Percentiles rank a stretch among this genome's conserved stretches.
Evolutionary conservation across 2,329 filamentous ascomycete genomes (phyloP).

Genomic region (Teratosphaeria epicoccoides): DNA sequence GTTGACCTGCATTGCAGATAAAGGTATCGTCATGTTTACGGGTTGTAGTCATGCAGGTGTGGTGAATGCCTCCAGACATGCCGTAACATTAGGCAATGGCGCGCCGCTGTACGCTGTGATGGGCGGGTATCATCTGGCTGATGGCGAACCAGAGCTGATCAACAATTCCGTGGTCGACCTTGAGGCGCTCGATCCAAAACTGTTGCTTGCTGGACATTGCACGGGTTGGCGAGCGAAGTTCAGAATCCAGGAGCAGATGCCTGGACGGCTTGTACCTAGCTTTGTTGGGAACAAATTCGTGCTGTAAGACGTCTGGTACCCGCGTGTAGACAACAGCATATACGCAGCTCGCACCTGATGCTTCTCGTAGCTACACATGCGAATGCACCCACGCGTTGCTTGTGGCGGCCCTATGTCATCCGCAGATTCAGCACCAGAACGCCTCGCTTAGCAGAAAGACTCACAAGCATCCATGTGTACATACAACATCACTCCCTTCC

Average conservation of each 20-base stretch:
- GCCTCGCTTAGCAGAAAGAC: background rate
- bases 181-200: constrained; percentile 13
- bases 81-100: constrained; percentile 12
- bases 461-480: too few species aligned
- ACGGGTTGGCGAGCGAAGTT: constrained; percentile 23
- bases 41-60: constrained; percentile 21
- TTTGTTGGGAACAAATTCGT: constrained; percentile 19
- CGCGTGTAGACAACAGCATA: background rate
- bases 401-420: background rate
- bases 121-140: constrained; percentile 22
- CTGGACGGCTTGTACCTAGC: constrained; percentile 17
- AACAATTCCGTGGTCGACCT: constrained; percentile 13
- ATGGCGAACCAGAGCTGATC: constrained; percentile 15
- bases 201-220: constrained; percentile 19
- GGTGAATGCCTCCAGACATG: constrained; percentile 17
- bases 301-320: background rate
- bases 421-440: background rate
- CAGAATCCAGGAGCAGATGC: constrained; percentile 17
- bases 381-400: background rate
- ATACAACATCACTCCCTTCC: background rate
- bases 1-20: constrained; percentile 7
- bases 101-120: constrained; percentile 20
- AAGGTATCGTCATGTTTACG: constrained; percentile 21
- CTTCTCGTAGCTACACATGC: background rate
- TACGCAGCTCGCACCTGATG: background rate